Evolutionary conservation across 208 protist genomes (phyloP), one percentile per base, ranked within the genome.

Genomic region (Leishmania major): DNA sequence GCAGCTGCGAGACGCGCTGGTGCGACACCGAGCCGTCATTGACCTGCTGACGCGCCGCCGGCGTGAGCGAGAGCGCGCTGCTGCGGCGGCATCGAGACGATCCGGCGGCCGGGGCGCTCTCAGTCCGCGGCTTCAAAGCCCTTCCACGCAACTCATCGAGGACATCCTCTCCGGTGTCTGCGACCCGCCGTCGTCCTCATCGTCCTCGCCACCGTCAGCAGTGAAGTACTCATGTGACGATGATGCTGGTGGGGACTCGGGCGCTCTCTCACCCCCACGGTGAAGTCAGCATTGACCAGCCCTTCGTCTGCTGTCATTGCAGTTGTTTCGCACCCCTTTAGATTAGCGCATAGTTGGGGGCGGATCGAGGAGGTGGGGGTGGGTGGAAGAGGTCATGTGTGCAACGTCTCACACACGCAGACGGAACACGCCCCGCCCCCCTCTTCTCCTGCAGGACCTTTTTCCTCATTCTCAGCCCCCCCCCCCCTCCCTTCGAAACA

Each of bases 1-100:
- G 45, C 86, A 87, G 51, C 81, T 93, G 75, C 86, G 90, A 28
- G 81, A 87, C 4, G 81, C 84, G 15, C 45, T 93, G 15, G 67
- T 83, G 62, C 86, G 88, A 2, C 90, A 93, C 84, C 88, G 90
- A 71, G 86, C 84, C 43, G 90, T 90, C 7, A 86, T 93, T 40
- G 88, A 93, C 40, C 40, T 93, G 19, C 83, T 92, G 8, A 84
- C 84, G 45, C 87, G 87, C 13, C 69, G 76, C 76, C 82, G 75
- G 8, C 73, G 51, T 3, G 60, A 31, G 19, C 78, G 49, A 49
- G 62, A 82, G 67, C 37, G 28, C 7, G 55, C 47, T 37, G 74
- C 40, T 3, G 59, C 37, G 3, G 57, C 51, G 8, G 40, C 43
- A 5, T 13, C 49, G 59, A 62, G 59, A n/a, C 59, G 69, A 13